A percentile compares a stretch with the other conserved stretches of the same genome.
Conservation (phyloP, 257 asterid species). For the Salvia hispanica region DNA sequence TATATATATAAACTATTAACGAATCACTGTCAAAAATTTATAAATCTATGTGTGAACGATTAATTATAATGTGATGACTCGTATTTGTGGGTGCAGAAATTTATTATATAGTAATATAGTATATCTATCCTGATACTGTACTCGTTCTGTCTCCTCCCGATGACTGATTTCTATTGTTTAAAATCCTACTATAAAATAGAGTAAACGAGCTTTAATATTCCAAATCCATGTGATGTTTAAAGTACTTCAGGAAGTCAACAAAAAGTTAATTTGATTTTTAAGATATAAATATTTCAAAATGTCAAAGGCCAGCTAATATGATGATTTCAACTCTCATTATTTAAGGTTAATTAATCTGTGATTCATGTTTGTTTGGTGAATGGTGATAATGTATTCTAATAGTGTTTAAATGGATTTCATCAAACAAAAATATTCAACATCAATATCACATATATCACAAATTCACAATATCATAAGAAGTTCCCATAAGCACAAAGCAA, state of each 20-base stretch:
- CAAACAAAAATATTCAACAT: too few relatives aligned
- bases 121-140: neutral
- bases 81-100: slow-evolving; percentile 1
- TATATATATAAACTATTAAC: neutral
- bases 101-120: too few relatives aligned
- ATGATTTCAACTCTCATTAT: neutral
- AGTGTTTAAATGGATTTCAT: too few relatives aligned
- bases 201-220: neutral
- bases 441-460: too few relatives aligned
- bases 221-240: neutral
- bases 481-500: too few relatives aligned
- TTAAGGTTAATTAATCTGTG: neutral
- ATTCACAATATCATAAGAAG: too few relatives aligned
- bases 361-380: too few relatives aligned
- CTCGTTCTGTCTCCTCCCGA: neutral
- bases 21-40: neutral
- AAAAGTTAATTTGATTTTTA: slow-evolving; percentile 18
- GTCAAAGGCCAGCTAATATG: slow-evolving; percentile 21
- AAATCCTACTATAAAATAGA: neutral
- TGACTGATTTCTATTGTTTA: neutral
- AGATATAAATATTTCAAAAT: neutral
- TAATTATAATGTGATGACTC: neutral
- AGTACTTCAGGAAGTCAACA: slow-evolving; percentile 24
- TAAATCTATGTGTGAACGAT: neutral
- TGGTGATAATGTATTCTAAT: too few relatives aligned